These are phyloP conservation scores for Chaetomium fimeti DNA, from an alignment of 495 filamentous ascomycete species.

Conservation along the genomic window DNA sequence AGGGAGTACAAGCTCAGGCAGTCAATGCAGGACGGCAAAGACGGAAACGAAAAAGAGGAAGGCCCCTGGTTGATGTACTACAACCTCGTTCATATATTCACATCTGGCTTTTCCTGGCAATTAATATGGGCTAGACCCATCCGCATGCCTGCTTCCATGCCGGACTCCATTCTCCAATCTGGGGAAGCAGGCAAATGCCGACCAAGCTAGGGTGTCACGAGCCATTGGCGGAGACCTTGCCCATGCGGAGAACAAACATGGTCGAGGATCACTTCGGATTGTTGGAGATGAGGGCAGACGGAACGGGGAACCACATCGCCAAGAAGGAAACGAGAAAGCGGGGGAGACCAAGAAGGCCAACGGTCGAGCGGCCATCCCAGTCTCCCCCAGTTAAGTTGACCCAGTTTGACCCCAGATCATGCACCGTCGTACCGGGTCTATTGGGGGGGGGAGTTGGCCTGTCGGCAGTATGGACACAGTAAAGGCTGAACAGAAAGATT, in stretches of 20 bases:
- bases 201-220: constrained; percentile 16
- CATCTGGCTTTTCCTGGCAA: constrained; percentile 3
- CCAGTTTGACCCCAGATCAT: background rate
- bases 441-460: background rate
- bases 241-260: constrained; percentile 9
- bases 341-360: constrained; percentile 7
- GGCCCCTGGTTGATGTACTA: constrained; percentile 4
- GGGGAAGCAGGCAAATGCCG: constrained; percentile 15
- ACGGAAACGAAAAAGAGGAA: background rate
- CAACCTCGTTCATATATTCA: background rate
- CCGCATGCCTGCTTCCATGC: background rate
- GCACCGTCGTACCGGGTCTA: background rate
- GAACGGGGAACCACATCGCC: background rate
- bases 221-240: background rate
- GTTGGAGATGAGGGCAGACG: background rate
- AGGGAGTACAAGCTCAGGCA: background rate
- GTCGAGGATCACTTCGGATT: background rate
- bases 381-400: too few species aligned
- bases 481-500: constrained; percentile 6
- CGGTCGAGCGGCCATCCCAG: constrained; percentile 8
- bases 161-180: constrained; percentile 16
- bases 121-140: constrained; percentile 2
- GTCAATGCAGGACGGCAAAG: background rate
- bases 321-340: constrained; percentile 7
- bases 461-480: constrained; percentile 1